Evolutionary conservation across 768 basidiomycete genomes (phyloP).

Genomic region (Tylopilus felleus): DNA sequence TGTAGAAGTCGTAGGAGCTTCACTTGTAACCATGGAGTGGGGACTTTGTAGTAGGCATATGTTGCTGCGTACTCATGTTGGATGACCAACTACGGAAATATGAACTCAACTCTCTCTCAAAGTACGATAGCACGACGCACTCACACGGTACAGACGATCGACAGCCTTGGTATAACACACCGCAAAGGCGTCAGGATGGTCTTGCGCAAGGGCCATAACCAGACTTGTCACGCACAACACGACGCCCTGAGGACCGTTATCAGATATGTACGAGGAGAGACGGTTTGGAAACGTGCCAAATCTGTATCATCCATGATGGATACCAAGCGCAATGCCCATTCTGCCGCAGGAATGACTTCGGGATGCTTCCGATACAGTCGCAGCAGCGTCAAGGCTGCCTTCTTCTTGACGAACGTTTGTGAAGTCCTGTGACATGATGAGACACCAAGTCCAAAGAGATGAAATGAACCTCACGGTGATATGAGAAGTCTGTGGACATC

Average conservation of each 20-base stretch:
- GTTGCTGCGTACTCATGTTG: constrained; percentile 85
- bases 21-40: constrained; percentile 96
- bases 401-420: constrained; percentile 95
- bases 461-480: constrained; percentile 64
- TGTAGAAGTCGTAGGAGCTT: constrained; percentile 90
- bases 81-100: constrained; percentile 66
- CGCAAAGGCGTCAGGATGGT: constrained; percentile 84
- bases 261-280: background rate
- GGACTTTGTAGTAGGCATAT: constrained; percentile 97
- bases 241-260: constrained; percentile 63
- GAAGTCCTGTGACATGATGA: constrained; percentile 64
- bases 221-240: constrained; percentile 91
- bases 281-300: constrained; percentile 47
- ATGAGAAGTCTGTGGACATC: constrained; percentile 95
- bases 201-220: constrained; percentile 92
- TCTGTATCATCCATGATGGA: constrained; percentile 95
- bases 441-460: constrained; percentile 7
- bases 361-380: constrained; percentile 95
- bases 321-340: constrained; percentile 95
- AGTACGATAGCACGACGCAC: constrained; percentile 13
- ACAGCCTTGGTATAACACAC: constrained; percentile 96
- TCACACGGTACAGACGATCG: constrained; percentile 78
- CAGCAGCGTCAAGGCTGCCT: constrained; percentile 91
- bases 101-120: constrained; percentile 10
- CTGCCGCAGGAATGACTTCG: constrained; percentile 85